Percentiles rank a stretch among this genome's conserved stretches.
These are phyloP conservation scores for Fusarium buharicum DNA, from an alignment of 2,329 filamentous ascomycete species.

Conservation along the genomic window DNA sequence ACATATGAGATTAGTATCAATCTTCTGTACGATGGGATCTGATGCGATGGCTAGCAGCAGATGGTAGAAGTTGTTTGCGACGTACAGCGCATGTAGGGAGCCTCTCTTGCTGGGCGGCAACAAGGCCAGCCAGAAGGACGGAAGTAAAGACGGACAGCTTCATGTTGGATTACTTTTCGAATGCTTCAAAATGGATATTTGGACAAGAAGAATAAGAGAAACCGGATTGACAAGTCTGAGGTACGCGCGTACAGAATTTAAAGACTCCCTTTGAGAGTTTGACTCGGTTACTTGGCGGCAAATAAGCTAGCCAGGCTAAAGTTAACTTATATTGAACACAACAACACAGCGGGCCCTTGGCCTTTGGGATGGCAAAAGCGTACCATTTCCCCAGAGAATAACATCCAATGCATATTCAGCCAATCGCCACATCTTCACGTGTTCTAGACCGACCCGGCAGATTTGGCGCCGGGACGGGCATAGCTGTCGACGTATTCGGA, in stretches of 20 bases:
- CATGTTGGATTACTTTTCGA: constrained; percentile 46
- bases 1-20: constrained; percentile 12
- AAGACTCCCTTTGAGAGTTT: constrained; percentile 11
- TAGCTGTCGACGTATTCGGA: constrained; percentile 4
- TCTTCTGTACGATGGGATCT: background rate
- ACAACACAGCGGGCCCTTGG: constrained; percentile 7
- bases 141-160: constrained; percentile 49
- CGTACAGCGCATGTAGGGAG: constrained; percentile 55
- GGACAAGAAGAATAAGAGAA: background rate
- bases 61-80: constrained; percentile 13
- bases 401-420: constrained; percentile 21
- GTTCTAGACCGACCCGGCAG: constrained; percentile 20
- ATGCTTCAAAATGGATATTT: background rate
- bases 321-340: background rate
- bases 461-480: constrained; percentile 10
- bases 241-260: constrained; percentile 15
- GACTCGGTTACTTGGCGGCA: background rate
- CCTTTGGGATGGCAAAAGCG: constrained; percentile 10
- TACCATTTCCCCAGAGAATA: constrained; percentile 17
- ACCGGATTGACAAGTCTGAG: background rate
- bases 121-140: constrained; percentile 48
- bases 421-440: constrained; percentile 26
- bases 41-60: background rate
- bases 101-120: constrained; percentile 48
- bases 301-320: constrained; percentile 14